A percentile compares a stretch with the other conserved stretches of the same genome.
phyloP scores from a whole-genome alignment of 257 asterid species.

The Prunella vulgaris region DNA sequence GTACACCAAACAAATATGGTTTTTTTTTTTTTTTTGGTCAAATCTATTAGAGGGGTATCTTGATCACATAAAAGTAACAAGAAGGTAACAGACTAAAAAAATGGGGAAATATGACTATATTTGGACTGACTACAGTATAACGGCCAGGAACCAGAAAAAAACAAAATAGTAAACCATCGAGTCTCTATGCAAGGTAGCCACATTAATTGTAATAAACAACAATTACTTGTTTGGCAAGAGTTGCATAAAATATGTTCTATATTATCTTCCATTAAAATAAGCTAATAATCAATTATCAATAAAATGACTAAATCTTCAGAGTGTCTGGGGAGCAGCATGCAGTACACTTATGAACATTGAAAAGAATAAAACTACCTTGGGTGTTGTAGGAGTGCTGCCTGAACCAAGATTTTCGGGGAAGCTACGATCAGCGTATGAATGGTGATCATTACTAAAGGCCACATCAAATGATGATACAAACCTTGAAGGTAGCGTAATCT shows the following conservation, averaged over 20 bases:
- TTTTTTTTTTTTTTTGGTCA: not conserved
- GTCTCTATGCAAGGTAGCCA: not conserved
- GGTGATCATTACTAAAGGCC: constrained; percentile 47
- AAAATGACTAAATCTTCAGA: not conserved
- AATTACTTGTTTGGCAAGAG: not conserved
- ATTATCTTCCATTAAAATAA: not conserved
- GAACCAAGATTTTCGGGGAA: constrained; percentile 95
- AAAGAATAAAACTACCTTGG: constrained; percentile 55
- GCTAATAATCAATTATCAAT: not conserved
- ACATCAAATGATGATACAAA: constrained; percentile 59
- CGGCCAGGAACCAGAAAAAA: not conserved
- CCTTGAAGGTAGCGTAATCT: constrained; percentile 84
- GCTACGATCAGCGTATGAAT: constrained; percentile 42
- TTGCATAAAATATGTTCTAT: not conserved
- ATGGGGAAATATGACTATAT: not conserved
- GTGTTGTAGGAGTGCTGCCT: constrained; percentile 74
- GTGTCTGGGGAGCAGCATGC: constrained; percentile 5
- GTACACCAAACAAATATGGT: not conserved
- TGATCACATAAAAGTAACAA: not conserved
- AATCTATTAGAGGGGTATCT: not conserved
- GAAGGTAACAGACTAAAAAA: not conserved
- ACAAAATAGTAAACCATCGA: not conserved
- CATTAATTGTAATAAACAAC: not conserved
- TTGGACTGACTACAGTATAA: constrained; percentile 1
- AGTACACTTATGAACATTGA: constrained; percentile 9